These are phyloP conservation scores for Hypoxylon trugodes DNA, from an alignment of 495 filamentous ascomycete genomes.

Conservation along the genomic window DNA sequence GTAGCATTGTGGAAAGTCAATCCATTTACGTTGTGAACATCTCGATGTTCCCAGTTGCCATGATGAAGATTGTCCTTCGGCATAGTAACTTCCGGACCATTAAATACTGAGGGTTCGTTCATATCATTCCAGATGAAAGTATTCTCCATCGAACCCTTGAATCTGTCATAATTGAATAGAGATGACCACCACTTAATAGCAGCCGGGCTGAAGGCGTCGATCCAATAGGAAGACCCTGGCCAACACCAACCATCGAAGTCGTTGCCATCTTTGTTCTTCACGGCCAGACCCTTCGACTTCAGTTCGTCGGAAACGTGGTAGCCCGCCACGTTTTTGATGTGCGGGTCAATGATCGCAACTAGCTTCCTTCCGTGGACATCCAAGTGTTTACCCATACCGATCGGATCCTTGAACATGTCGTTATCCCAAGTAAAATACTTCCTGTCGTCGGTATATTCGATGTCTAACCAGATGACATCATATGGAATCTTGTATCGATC, in stretches of 20 bases:
- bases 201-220: constrained; percentile 91
- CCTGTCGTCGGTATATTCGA: constrained; percentile 94
- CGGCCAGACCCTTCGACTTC: constrained; percentile 80
- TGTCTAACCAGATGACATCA: constrained; percentile 98
- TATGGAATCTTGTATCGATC: constrained; percentile 95
- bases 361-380: constrained; percentile 86
- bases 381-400: constrained; percentile 86
- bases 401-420: constrained; percentile 83
- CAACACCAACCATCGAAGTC: constrained; percentile 97
- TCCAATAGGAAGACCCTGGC: constrained; percentile 95
- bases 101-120: constrained; percentile 99
- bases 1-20: constrained; percentile 95
- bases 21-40: constrained; percentile 94
- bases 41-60: constrained; percentile 94
- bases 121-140: constrained; percentile 99
- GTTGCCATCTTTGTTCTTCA: constrained; percentile 88
- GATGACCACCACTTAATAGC: constrained; percentile 87
- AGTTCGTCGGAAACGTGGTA: constrained; percentile 82
- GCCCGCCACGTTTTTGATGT: constrained; percentile 89
- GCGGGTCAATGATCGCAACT: constrained; percentile 93
- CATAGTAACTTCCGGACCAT: constrained; percentile 96
- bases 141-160: constrained; percentile 83
- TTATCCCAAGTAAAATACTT: constrained; percentile 98
- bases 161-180: constrained; percentile 85
- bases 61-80: constrained; percentile 95